Base-by-base conservation (phyloP, 257 asterid species). In the Mentha longifolia region DNA sequence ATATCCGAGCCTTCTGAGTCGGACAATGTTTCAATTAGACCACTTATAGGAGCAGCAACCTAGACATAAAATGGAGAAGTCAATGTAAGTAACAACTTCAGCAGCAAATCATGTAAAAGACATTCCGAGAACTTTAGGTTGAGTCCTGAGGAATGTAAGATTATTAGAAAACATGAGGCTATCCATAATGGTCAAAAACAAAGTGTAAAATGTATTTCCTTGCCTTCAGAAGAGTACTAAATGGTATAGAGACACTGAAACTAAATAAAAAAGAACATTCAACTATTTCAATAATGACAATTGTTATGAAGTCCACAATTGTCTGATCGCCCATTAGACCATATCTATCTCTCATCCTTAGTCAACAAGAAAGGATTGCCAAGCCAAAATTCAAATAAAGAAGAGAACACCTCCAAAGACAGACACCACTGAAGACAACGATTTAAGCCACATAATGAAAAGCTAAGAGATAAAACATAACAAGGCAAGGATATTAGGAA, bases 1-100 rank as follows among this genome's bases (percentile, higher is more conserved):
- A 20, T 70, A 75, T 88, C 97, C 73, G 89, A 80, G 73, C 86
- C 89, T 73, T 88, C 97, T 46, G 97, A 84, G 74, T 94, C 96
- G 17, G 96, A 94, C 33, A 86, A 81, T 70, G 87, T 73, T 78
- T 88, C 98, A 60, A 80, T 68, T 68, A 91, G 84, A 72, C 92
- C 95, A 74, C 85, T 56, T 42, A 94, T 61, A 51, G 95, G 84
- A 79, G 99, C 80, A 74, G 92, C 79, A 69, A 77, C 93, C 99
- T 94, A 84, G 80, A 81, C 42, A 76, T 52, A 64, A 61, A 63
- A 75, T 39, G 5, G 59, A 73, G 70, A 51, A 63, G 30, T 55
- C 56, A 55, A 10, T 50, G 31, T 71, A 69, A 46, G 76, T 61
- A 61, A 75, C 43, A 63, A 42, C 6, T 33, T 52, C 70, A 49